Base-by-base conservation (phyloP, 176 grass and related monocot genomes). In the Musa troglodytarum region DNA sequence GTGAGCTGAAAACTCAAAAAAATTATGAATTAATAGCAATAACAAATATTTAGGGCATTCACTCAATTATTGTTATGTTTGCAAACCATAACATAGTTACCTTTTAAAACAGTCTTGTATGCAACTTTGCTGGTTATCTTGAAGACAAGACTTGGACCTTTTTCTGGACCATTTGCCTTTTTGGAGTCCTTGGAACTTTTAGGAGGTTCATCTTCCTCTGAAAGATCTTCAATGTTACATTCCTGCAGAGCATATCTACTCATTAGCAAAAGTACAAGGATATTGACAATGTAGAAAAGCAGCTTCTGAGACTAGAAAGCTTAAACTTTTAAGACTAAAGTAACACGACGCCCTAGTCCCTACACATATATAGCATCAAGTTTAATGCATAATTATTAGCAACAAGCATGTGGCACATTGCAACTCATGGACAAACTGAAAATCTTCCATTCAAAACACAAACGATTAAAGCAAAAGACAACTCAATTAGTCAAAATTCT, bases 71-170 rank as follows among this genome's bases (percentile, higher is more conserved):
- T 43, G 34, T 43, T 43, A 43, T 43, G 34, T 43, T 43, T 4
- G 6, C 34, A 43, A 43, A 43, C 4, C 34, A 6, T 43, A 43
- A 14, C 4, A 77, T n/a, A 77, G 12, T 68, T 89, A 92, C 92
- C 87, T 89, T 96, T 96, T 63, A 96, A 84, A 63, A 96, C 87
- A 83, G 88, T 92, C 87, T 92, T 96, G 68, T 96, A 92, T 55
- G 86, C 78, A 84, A 92, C 65, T 61, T 87, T 91, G 62, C 87
- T 81, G 76, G 87, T 92, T 71, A 96, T 87, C 73, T 92, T 96
- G 73, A 96, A 96, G 20, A 81, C 69, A 58, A 88, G 85, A 65
- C 73, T 81, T 52, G 80, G 62, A 67, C 81, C 74, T 81, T 87
- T 92, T 76, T 89, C 85, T 78, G 87, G 23, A 50, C 63, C 70